Evolutionary conservation across 495 filamentous ascomycete species (phyloP).

Genomic region (Aspergillus kassunensis): DNA sequence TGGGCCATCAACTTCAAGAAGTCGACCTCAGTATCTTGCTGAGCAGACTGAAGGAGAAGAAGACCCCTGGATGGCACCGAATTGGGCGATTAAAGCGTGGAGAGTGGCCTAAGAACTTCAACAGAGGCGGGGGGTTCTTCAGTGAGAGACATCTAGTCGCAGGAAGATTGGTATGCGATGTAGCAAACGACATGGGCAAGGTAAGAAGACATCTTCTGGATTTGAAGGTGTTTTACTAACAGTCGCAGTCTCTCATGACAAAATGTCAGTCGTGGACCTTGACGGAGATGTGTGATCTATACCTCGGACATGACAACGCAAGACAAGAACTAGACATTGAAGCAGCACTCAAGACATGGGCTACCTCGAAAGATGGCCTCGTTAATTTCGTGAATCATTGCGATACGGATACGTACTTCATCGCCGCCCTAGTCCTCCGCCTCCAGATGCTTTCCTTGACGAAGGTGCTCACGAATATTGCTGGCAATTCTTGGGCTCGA

Average conservation of each 20-base stretch:
- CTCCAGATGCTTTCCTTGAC: constrained; percentile 90
- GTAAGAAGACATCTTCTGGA: constrained; percentile 24
- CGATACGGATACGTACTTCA: constrained; percentile 93
- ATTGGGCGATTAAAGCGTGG: constrained; percentile 80
- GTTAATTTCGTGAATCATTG: constrained; percentile 91
- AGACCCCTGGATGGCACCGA: constrained; percentile 87
- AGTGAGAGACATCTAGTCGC: constrained; percentile 85
- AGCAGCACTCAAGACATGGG: constrained; percentile 82
- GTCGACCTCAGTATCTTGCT: constrained; percentile 92
- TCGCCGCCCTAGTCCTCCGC: constrained; percentile 80
- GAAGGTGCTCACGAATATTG: constrained; percentile 92
- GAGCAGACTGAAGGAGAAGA: constrained; percentile 82
- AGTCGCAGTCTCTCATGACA: constrained; percentile 72
- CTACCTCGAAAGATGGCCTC: constrained; percentile 73
- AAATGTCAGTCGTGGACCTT: constrained; percentile 98
- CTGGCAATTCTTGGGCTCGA: constrained; percentile 96
- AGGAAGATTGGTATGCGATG: constrained; percentile 86
- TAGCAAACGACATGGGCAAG: constrained; percentile 95
- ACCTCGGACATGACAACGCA: constrained; percentile 63
- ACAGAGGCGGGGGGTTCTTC: constrained; percentile 84
- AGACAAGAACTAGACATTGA: constrained; percentile 86
- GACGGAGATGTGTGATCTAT: constrained; percentile 92
- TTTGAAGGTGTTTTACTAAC: constrained; percentile 23
- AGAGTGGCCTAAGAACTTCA: constrained; percentile 85
- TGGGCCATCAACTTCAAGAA: constrained; percentile 95